These are phyloP conservation scores for Mortierella hygrophila DNA, from an alignment of 192 early-diverging fungal species.

Conservation along the genomic window DNA sequence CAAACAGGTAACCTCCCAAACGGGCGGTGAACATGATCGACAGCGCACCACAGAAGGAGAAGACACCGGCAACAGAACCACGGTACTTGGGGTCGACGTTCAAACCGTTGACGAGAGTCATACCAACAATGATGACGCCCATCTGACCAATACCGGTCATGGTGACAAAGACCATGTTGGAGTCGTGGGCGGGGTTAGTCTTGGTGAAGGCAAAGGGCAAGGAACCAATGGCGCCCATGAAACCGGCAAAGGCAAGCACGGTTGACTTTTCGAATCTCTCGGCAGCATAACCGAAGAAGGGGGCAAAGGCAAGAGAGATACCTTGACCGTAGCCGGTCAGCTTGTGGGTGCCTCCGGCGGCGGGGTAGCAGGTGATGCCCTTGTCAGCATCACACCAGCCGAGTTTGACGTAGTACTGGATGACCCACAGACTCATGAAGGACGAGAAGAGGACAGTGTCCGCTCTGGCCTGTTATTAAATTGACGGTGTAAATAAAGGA, in stretches of 20 bases:
- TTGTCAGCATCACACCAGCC: conserved; percentile 58
- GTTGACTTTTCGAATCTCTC: conserved; percentile 54
- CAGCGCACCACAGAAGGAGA: conserved; percentile 71
- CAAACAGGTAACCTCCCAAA: conserved; percentile 72
- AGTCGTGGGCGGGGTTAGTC: conserved; percentile 56
- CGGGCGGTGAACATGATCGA: conserved; percentile 74
- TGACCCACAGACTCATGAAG: conserved; percentile 75
- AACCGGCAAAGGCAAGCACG: conserved; percentile 56
- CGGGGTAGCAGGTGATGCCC: conserved; percentile 30
- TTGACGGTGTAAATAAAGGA: neutral
- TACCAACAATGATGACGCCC: conserved; percentile 75
- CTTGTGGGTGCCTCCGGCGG: conserved; percentile 40
- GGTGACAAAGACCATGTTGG: conserved; percentile 58
- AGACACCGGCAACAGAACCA: conserved; percentile 74
- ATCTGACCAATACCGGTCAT: conserved; percentile 69
- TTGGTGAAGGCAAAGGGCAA: conserved; percentile 62
- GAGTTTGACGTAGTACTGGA: conserved; percentile 69
- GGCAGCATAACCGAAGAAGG: conserved; percentile 64
- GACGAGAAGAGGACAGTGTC: conserved; percentile 80
- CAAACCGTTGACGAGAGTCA: conserved; percentile 69
- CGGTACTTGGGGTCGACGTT: conserved; percentile 62
- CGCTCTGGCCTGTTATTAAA: conserved; percentile 60
- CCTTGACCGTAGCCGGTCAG: conserved; percentile 74
- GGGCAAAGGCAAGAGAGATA: conserved; percentile 72
- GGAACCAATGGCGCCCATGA: conserved; percentile 66